Percentiles rank a stretch among this genome's conserved stretches.
These are phyloP conservation scores for Plantago elongata DNA, from an alignment of 257 asterid genomes.

Conservation along the genomic window DNA sequence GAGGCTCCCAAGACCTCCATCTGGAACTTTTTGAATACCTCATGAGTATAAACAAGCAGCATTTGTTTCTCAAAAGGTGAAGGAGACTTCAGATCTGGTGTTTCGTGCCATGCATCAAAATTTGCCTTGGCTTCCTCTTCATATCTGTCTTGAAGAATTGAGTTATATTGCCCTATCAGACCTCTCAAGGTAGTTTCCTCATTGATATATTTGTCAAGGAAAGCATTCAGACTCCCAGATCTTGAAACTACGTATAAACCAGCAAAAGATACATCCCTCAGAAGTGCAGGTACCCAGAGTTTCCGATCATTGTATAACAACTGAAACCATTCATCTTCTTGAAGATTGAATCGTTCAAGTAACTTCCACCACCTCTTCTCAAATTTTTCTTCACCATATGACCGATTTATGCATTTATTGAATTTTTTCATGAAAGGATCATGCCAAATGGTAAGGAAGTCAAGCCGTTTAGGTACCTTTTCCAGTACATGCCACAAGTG, in stretches of 20 bases:
- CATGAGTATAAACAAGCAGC: slow-evolving; percentile 66
- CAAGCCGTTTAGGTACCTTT: slow-evolving; percentile 60
- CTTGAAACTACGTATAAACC: slow-evolving; percentile 64
- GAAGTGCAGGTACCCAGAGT: slow-evolving; percentile 74
- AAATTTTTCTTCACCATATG: slow-evolving; percentile 64
- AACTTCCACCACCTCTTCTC: slow-evolving; percentile 89
- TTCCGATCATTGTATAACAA: slow-evolving; percentile 61
- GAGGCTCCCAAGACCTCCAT: slow-evolving; percentile 85
- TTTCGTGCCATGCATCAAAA: slow-evolving; percentile 93
- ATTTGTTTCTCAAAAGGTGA: slow-evolving; percentile 92
- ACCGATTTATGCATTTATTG: slow-evolving; percentile 63
- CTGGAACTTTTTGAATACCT: slow-evolving; percentile 81
- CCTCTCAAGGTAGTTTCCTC: slow-evolving; percentile 62
- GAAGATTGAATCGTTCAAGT: slow-evolving; percentile 58
- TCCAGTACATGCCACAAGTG: slow-evolving; percentile 67
- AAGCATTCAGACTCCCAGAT: slow-evolving; percentile 60
- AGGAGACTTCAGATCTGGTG: slow-evolving; percentile 84
- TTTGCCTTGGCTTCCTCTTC: slow-evolving; percentile 92
- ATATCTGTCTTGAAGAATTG: slow-evolving; percentile 62
- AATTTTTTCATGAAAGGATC: slow-evolving; percentile 58
- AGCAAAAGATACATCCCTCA: slow-evolving; percentile 65
- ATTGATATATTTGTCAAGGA: slow-evolving; percentile 62
- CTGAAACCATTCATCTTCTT: slow-evolving; percentile 71
- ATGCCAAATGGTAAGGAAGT: slow-evolving; percentile 62
- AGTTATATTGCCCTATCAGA: slow-evolving; percentile 50